Evolutionary conservation across 169 alveolate species (phyloP), one percentile per base, ranked within the genome.

Genomic region (Eimeria acervulina): DNA sequence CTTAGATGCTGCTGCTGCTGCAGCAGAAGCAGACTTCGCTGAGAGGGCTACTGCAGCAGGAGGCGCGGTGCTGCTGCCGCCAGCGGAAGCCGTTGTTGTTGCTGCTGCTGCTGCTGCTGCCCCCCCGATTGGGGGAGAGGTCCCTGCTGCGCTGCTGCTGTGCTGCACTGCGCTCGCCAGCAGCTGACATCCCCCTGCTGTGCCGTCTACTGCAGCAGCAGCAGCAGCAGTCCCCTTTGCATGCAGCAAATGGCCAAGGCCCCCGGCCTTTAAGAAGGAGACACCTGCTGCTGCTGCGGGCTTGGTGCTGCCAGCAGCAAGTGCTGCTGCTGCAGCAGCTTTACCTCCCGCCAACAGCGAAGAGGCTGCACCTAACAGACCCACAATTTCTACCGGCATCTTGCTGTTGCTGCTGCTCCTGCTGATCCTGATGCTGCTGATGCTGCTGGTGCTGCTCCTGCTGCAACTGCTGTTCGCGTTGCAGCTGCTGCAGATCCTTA

Each of bases 131-230:
- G 76, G 23, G 31, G 76, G 76, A 28, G 76, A 28, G 76, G 38
- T 13, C 76, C 76, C 59, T 51, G 59, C 59, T 51, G 59, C 59
- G 7, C 21, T 17, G 59, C 59, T 51, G 59, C 59, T 38, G 84
- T 74, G 84, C 84, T 74, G 42, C 12, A 40, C 84, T 13, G 84
- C 84, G 31, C 51, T 74, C 10, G 84, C 84, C 12, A 74, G 36
- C 84, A 74, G 84, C 84, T 74, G 84, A 31, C 51, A 74, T 42
- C 84, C 38, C 28, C 84, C 84, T 31, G 84, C 84, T 74, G 84
- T 74, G 26, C 84, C 84, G 59, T 51, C 59, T 12, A 51, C 59
- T 12, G 59, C 59, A 51, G 59, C 59, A 51, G 59, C 59, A 51
- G 59, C 59, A 51, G 59, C 59, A 51, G 59, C 59, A 51, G 59